Conservation (phyloP, 2,329 filamentous ascomycete genomes). For the Penicillium sp. region DNA sequence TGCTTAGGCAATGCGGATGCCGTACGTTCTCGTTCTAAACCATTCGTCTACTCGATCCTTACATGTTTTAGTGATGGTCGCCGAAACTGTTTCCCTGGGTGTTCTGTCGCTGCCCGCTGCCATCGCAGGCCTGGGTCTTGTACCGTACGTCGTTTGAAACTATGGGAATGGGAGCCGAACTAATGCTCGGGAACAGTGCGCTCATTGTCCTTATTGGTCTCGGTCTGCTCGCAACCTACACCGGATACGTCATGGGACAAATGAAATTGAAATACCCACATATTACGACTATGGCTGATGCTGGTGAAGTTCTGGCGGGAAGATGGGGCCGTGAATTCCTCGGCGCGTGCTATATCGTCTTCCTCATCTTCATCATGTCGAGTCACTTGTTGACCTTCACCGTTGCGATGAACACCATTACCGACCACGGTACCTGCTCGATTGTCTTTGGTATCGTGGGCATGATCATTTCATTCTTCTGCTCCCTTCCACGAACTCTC, state of each 20-base stretch:
- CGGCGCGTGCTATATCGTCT: slow-evolving; percentile 60
- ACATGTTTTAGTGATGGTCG: slow-evolving; percentile 48
- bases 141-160: slow-evolving; percentile 33
- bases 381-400: slow-evolving; percentile 71
- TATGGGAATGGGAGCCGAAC: not conserved
- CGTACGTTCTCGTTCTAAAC: slow-evolving; percentile 25
- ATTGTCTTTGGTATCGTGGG: slow-evolving; percentile 64
- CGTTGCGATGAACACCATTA: slow-evolving; percentile 66
- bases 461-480: slow-evolving; percentile 56
- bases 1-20: slow-evolving; percentile 41
- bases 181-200: slow-evolving; percentile 35
- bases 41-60: not conserved
- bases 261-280: slow-evolving; percentile 58
- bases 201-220: slow-evolving; percentile 54
- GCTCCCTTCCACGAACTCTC: slow-evolving; percentile 62
- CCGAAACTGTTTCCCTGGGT: slow-evolving; percentile 56
- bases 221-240: slow-evolving; percentile 59
- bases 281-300: slow-evolving; percentile 66
- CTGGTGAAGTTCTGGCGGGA: slow-evolving; percentile 62
- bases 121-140: slow-evolving; percentile 52
- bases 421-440: slow-evolving; percentile 60
- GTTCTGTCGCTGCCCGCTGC: slow-evolving; percentile 54
- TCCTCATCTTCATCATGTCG: slow-evolving; percentile 67
- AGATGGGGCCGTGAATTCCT: slow-evolving; percentile 61
- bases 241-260: slow-evolving; percentile 59